Conservation (phyloP, 257 asterid species). For the Solanum paucissectum region DNA sequence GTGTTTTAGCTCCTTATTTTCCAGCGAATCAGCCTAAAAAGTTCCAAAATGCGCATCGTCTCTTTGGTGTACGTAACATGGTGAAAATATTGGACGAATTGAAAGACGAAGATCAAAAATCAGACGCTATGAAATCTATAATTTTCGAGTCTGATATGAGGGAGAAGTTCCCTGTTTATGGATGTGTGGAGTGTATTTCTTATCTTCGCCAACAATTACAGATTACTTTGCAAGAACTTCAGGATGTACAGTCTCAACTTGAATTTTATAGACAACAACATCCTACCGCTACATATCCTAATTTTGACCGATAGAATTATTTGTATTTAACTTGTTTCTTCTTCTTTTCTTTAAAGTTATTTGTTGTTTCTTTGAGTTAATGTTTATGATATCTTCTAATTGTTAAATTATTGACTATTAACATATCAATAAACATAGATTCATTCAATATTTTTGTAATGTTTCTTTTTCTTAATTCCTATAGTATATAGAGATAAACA, state of each 20-base stretch:
- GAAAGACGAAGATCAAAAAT: slow-evolving; percentile 11
- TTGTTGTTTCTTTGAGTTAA: neutral
- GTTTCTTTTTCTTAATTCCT: neutral
- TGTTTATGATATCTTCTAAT: neutral
- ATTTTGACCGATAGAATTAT: neutral
- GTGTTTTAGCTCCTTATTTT: slow-evolving; percentile 60
- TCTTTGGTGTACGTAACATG: slow-evolving; percentile 52
- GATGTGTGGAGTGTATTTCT: slow-evolving; percentile 27
- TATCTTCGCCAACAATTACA: slow-evolving; percentile 19
- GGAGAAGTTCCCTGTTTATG: slow-evolving; percentile 29
- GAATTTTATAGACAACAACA: slow-evolving; percentile 8
- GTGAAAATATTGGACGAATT: slow-evolving; percentile 19
- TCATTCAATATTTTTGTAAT: neutral
- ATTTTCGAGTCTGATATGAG: slow-evolving; percentile 61
- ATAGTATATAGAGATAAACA: neutral
- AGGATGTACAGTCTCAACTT: slow-evolving; percentile 13
- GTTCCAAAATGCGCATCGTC: slow-evolving; percentile 55
- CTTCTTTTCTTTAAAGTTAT: neutral
- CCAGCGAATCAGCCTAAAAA: slow-evolving; percentile 38
- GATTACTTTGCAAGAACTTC: slow-evolving; percentile 17
- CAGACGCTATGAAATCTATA: slow-evolving; percentile 64
- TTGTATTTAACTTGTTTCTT: neutral
- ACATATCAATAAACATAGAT: neutral
- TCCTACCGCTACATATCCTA: neutral
- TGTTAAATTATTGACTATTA: neutral